These are phyloP conservation scores for Nannochloris sp. DNA, from an alignment of 139 green algal species.

Conservation along the genomic window DNA sequence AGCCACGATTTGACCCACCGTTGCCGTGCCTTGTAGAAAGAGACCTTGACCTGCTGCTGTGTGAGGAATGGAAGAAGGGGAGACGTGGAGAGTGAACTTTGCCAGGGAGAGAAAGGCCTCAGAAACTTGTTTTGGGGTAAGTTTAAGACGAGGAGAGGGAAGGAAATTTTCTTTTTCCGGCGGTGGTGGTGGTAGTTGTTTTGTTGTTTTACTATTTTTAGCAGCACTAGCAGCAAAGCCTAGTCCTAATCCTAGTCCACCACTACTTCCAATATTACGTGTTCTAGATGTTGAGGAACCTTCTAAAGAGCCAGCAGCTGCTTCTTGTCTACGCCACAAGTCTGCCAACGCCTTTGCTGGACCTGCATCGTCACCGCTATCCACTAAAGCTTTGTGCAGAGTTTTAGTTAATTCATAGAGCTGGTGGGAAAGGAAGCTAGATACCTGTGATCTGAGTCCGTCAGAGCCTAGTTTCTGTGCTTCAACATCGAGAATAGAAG, in stretches of 20 bases:
- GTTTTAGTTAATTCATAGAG: neutral
- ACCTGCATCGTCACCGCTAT: neutral
- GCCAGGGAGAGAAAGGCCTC: neutral
- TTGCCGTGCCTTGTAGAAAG: conserved; percentile 15
- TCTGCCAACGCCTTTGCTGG: neutral
- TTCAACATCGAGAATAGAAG: neutral
- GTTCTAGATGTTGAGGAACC: too few species aligned
- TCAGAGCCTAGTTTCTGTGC: conserved; percentile 2
- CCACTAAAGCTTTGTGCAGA: neutral
- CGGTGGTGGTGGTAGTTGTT: too few species aligned
- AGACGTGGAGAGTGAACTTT: conserved; percentile 1
- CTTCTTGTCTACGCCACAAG: too few species aligned
- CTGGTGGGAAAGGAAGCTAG: neutral
- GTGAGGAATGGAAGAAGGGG: neutral
- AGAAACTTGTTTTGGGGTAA: too few species aligned
- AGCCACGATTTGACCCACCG: conserved; percentile 33
- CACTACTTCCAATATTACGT: too few species aligned
- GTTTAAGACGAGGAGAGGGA: too few species aligned
- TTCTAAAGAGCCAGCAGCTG: too few species aligned
- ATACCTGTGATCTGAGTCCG: neutral
- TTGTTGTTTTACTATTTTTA: too few species aligned
- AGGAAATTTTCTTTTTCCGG: neutral
- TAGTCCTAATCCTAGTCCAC: too few species aligned
- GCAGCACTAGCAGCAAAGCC: too few species aligned
- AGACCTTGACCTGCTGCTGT: conserved; percentile 24